Conservation (phyloP, 768 basidiomycete species). For the Trichaptum fuscoviolaceum region DNA sequence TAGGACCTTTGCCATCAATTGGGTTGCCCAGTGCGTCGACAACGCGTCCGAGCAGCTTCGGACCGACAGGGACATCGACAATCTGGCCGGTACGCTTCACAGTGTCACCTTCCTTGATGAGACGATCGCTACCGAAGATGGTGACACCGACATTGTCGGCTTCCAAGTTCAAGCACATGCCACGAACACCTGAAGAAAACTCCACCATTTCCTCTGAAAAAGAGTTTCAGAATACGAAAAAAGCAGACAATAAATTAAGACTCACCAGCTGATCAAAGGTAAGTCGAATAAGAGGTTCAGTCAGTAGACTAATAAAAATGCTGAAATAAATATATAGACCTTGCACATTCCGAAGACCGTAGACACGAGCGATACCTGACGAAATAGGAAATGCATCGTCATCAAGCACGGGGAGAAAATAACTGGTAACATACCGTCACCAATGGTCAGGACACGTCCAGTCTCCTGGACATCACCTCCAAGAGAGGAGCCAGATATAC, state of each 20-base stretch:
- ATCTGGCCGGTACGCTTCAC: conserved; percentile 99
- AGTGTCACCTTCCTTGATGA: conserved; percentile 99
- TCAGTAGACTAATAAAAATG: neutral
- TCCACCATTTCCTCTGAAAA: conserved; percentile 99
- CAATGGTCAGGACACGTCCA: conserved; percentile 80
- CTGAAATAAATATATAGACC: conserved; percentile 40
- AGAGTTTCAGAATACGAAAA: conserved; percentile 4
- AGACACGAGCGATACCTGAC: conserved; percentile 94
- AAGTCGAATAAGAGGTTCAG: neutral
- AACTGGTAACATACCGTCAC: conserved; percentile 33
- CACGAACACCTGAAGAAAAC: conserved; percentile 99
- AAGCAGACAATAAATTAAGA: neutral
- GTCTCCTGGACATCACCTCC: conserved; percentile 98
- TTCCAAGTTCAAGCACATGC: conserved; percentile 99
- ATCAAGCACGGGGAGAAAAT: conserved; percentile 18
- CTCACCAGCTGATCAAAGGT: neutral
- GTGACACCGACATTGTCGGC: conserved; percentile 99
- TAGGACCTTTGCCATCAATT: conserved; percentile 99
- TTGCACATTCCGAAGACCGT: conserved; percentile 98
- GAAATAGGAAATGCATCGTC: conserved; percentile 17
- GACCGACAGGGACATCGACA: conserved; percentile 99
- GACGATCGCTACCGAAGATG: conserved; percentile 97
- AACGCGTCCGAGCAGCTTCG: conserved; percentile 95
- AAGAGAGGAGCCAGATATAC: conserved; percentile 88
- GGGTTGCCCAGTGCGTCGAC: conserved; percentile 99